Evolutionary conservation across 108 stramenopile genomes (phyloP), one percentile per base, ranked within the genome.

Genomic region (Nannochloropsis oceanica): DNA sequence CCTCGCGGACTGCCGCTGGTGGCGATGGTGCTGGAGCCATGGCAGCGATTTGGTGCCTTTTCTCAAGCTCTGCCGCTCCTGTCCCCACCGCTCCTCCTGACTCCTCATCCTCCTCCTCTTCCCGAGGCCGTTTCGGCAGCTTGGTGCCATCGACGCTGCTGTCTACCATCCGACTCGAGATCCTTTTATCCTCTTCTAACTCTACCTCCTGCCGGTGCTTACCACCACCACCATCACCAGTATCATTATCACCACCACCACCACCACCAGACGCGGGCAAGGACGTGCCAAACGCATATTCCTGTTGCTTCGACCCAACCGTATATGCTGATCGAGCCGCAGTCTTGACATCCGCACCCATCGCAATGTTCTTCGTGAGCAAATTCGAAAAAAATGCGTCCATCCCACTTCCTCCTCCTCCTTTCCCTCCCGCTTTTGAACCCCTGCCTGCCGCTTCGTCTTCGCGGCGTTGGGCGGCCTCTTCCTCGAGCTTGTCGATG

Each of bases 321-420:
- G 91, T 90, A 85, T 88, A 90, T 43, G 88, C 89, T 44, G 88
- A 87, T 24, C 83, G 79, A 22, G 91, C 90, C 14, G 84, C 44
- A 24, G 84, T 84, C 24, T 88, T 80, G 20, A 90, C 90, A 43
- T 90, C 89, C 12, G 90, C 91, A 7, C 91, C 91, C 90, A 91
- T 90, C 43, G 91, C 89, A 82, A 91, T 88, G 46, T 91, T 91
- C 89, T 91, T 91, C 26, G 89, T 90, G 44, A 91, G 86, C 43
- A 91, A 86, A 43, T 86, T 90, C 20, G 90, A 85, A 80, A 89
- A 91, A 82, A 91, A 91, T 22, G 89, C 89, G 86, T 44, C 24
- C 87, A 87, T 85, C 3, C 84, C 87, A 25, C 43, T 22, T 13
- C 43, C 82, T 13, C 43, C 24, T 20, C 27, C 27, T 14, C 13